A percentile compares a stretch with the other conserved stretches of the same genome.
Evolutionary conservation across 192 early-diverging fungal species (phyloP).

Genomic region (Rhizophagus prolifer): DNA sequence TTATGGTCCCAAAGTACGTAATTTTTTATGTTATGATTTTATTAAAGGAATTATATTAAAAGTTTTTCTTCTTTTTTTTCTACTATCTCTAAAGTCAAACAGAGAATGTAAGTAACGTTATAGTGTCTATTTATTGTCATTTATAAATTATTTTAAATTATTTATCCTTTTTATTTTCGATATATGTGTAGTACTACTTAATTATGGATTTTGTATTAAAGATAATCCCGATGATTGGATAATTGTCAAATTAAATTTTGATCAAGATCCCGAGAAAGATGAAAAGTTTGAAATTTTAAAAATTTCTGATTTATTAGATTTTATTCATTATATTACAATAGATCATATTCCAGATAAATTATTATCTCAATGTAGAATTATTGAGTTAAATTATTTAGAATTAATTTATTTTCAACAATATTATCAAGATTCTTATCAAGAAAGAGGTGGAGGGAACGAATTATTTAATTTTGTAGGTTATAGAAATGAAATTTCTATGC

Average conservation of each 20-base stretch:
- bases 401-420: neutral
- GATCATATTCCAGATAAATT: neutral
- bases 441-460: neutral
- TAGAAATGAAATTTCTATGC: constrained; percentile 5
- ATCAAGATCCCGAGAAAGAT: neutral
- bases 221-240: constrained; percentile 11
- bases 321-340: neutral
- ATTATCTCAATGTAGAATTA: neutral
- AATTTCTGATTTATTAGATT: neutral
- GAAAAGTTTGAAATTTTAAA: neutral
- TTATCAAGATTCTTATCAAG: neutral
- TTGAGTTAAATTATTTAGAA: neutral
- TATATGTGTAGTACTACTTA: neutral
- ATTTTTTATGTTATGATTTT: neutral
- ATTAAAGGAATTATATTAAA: too few relatives aligned
- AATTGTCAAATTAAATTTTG: neutral
- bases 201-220: constrained; percentile 2
- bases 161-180: neutral
- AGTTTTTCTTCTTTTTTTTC: neutral
- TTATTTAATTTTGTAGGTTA: neutral
- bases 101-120: neutral
- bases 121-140: neutral
- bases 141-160: neutral
- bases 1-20: neutral
- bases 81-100: neutral